Conservation (phyloP, 2,329 filamentous ascomycete species). For the Graphilbum fragrans region DNA sequence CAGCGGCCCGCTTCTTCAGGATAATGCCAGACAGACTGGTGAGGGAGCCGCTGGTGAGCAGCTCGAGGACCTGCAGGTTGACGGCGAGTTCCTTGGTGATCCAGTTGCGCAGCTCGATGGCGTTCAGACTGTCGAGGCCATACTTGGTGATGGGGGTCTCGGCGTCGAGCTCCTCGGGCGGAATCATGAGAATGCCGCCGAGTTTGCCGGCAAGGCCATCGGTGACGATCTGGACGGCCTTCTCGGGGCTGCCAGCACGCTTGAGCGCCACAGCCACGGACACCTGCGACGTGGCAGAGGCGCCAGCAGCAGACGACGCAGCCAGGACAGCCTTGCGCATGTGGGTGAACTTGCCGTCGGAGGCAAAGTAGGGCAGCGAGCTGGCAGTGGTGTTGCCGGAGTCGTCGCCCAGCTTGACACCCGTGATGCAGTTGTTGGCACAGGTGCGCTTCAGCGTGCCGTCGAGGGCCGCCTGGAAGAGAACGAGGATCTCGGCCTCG, state of each 20-base stretch:
- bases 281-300: constrained; percentile 11
- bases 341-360: background rate
- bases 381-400: too few species aligned
- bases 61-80: too few species aligned
- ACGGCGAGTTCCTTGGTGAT: too few species aligned
- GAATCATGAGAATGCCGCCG: constrained; percentile 6
- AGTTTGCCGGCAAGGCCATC: constrained; percentile 8
- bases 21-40: too few species aligned
- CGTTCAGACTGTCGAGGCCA: constrained; percentile 29
- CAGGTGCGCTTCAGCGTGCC: background rate
- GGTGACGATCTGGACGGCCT: too few species aligned
- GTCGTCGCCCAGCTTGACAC: too few species aligned
- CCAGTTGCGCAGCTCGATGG: too few species aligned
- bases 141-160: constrained; percentile 17
- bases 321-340: too few species aligned
- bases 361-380: background rate
- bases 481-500: background rate
- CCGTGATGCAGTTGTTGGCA: background rate
- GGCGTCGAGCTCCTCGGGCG: constrained; percentile 6
- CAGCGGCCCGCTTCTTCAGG: too few species aligned
- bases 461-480: background rate
- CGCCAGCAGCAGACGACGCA: too few species aligned
- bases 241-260: constrained; percentile 24
- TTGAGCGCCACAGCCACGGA: too few species aligned
- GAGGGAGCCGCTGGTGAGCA: too few species aligned